Base-by-base conservation (phyloP, 495 filamentous ascomycete species). In the Xylaria longipes region DNA sequence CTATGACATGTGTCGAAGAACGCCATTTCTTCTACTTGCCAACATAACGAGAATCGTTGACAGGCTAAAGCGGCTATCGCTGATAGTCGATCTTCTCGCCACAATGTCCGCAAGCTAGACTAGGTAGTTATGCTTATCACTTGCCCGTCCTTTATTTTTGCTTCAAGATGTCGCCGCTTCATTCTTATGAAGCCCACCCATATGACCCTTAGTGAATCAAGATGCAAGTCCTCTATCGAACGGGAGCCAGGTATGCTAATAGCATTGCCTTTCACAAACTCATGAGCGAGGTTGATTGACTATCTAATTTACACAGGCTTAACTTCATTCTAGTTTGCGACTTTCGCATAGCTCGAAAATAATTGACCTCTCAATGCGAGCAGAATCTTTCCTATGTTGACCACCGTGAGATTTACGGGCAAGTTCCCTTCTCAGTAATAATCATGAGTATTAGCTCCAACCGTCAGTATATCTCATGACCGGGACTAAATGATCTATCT, bases 21-120 rank as follows among this genome's bases (percentile, higher is more conserved):
- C 11, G 31, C 12, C 37, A 29, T 22, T 8, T 64, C 39, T 25
- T 29, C n/a, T 17, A 29, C 37, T 15, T 64, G 14, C 12, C 33
- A 27, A 8, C 14, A 22, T 25, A 29, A 9, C 12, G 17, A 25
- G 31, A 9, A 43, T 63, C 60, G 27, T 43, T 9, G 5, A 7
- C 22, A 41, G 35, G 35, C 60, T 43, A 41, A 63, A 43, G 35
- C 37, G 22, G 35, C 60, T 63, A 63, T 63, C 17, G 46, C 31
- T 27, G 20, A 48, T 67, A 37, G 15, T 66, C 31, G 45, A 52
- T 33, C 64, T 33, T 52, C 37, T 66, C 33, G 12, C 43, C 29
- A 27, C 17, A 52, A 1, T 20, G 22, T 31, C 41, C 27, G 6
- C 27, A 65, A 20, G 12, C 7, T 65, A n/a, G n/a, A n/a, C n/a